Conservation (phyloP, 2,329 filamentous ascomycete genomes). For the Rutstroemia sp. region DNA sequence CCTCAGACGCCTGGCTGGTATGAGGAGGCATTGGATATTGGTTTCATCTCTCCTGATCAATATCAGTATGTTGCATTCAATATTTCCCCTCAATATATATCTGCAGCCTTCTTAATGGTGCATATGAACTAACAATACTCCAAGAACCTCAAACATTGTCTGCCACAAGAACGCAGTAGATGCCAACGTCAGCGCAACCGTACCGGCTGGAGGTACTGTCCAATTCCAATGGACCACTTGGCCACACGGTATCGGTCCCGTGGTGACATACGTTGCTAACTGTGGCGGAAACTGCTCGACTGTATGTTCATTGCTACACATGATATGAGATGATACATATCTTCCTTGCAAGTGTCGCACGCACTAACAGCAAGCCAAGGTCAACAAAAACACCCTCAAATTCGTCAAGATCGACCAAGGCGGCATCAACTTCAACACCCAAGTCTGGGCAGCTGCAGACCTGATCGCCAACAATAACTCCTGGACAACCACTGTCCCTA, state of each 20-base stretch:
- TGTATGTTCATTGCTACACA: conserved; percentile 14
- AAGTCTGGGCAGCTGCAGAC: background rate
- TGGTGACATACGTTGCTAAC: conserved; percentile 24
- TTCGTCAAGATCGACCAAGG: conserved; percentile 3
- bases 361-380: background rate
- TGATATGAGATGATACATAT: background rate
- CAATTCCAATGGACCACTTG: conserved; percentile 42
- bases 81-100: too few relatives aligned
- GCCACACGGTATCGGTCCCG: conserved; percentile 39
- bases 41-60: conserved; percentile 40
- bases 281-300: conserved; percentile 33
- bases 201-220: conserved; percentile 39
- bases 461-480: conserved; percentile 2
- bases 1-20: conserved; percentile 33
- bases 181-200: conserved; percentile 34
- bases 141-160: conserved; percentile 36
- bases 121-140: background rate
- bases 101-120: background rate
- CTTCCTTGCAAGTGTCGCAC: conserved; percentile 21
- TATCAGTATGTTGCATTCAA: conserved; percentile 27
- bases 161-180: conserved; percentile 39
- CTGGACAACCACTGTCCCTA: conserved; percentile 1
- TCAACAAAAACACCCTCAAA: conserved; percentile 3
- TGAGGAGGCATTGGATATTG: conserved; percentile 40
- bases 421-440: background rate